A percentile compares a stretch with the other conserved stretches of the same genome.
These are phyloP conservation scores for Wolfiporia cocos DNA, from an alignment of 1,284 basidiomycete genomes.

Conservation along the genomic window DNA sequence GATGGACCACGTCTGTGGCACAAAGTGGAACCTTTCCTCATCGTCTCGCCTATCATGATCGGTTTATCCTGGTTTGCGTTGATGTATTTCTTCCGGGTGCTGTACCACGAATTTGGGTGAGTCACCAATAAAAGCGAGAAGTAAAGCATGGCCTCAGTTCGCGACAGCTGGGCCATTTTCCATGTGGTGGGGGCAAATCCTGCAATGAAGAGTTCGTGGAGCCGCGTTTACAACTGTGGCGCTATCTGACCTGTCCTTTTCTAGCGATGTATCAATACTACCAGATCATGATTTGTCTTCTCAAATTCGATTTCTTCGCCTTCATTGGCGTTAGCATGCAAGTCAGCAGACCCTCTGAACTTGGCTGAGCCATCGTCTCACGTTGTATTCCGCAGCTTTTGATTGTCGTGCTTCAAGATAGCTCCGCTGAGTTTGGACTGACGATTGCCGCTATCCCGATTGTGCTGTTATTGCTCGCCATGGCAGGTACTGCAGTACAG, in stretches of 20 bases:
- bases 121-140: constrained; percentile 9
- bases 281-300: constrained; percentile 77
- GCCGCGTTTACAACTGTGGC: neutral
- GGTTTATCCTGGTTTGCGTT: constrained; percentile 30
- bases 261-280: constrained; percentile 81
- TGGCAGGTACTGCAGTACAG: constrained; percentile 65
- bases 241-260: neutral
- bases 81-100: constrained; percentile 31
- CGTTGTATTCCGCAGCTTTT: constrained; percentile 14
- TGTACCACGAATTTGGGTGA: constrained; percentile 43
- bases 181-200: constrained; percentile 79
- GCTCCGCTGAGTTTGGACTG: constrained; percentile 71
- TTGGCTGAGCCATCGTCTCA: neutral
- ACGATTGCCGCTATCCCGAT: constrained; percentile 79
- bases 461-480: constrained; percentile 62
- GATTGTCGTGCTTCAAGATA: constrained; percentile 49
- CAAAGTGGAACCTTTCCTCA: constrained; percentile 36
- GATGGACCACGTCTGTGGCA: constrained; percentile 26
- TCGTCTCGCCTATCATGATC: constrained; percentile 35
- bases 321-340: constrained; percentile 85
- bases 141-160: neutral
- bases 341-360: constrained; percentile 30
- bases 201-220: constrained; percentile 64
- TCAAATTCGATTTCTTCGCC: constrained; percentile 85
- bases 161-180: constrained; percentile 73